Evolutionary conservation across 176 grass and related monocot species (phyloP).

Genomic region (Stipa capillata): DNA sequence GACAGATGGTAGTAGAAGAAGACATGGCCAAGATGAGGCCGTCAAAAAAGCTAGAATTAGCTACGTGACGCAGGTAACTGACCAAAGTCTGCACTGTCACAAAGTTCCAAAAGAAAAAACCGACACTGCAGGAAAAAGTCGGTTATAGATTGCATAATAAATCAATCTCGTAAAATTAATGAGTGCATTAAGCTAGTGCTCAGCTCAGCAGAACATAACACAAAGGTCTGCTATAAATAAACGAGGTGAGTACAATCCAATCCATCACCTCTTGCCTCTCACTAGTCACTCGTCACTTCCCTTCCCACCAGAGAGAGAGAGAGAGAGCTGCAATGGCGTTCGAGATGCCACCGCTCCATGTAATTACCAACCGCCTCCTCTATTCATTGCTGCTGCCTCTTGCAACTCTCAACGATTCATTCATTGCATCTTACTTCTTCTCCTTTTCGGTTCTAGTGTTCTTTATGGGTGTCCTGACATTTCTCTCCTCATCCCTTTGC

Average conservation of each 20-base stretch:
- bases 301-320: too few relatives aligned
- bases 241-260: not conserved
- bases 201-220: too few relatives aligned
- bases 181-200: not conserved
- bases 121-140: not conserved
- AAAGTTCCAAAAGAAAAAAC: not conserved
- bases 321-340: conserved; percentile 52
- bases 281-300: too few relatives aligned
- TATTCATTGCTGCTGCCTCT: not conserved
- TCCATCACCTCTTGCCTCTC: not conserved
- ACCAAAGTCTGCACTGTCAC: too few relatives aligned
- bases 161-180: not conserved
- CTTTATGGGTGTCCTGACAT: not conserved
- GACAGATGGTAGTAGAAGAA: too few relatives aligned
- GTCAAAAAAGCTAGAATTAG: not conserved
- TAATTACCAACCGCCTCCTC: not conserved
- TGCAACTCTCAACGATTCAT: not conserved
- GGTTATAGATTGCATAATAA: not conserved
- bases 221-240: not conserved
- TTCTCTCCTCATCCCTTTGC: not conserved
- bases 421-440: not conserved
- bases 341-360: conserved; percentile 29
- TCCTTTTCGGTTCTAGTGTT: too few relatives aligned
- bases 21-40: not conserved
- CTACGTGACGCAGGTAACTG: not conserved